These are phyloP conservation scores for Eucalyptus melliodora DNA, from an alignment of 345 rosid genomes.

Conservation along the genomic window DNA sequence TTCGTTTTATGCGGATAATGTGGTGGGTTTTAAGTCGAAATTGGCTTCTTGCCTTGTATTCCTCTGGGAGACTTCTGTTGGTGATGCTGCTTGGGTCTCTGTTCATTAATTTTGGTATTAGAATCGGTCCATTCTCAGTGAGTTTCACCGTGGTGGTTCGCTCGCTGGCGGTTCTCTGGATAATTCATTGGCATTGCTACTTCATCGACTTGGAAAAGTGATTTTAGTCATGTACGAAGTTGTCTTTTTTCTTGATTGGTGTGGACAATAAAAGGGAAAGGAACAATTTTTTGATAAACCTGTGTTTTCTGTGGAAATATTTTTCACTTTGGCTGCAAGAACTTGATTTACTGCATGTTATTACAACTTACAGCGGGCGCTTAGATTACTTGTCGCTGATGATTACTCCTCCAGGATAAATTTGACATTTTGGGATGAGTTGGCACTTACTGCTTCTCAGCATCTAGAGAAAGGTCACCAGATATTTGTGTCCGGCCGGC, in stretches of 20 bases:
- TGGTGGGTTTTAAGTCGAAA: not conserved
- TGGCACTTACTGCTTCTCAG: constrained; percentile 37
- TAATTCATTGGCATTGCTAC: not conserved
- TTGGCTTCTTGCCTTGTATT: not conserved
- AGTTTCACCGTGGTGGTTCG: not conserved
- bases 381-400: not conserved
- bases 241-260: not conserved
- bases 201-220: not conserved
- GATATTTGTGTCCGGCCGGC: constrained; percentile 48
- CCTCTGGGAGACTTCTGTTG: not conserved
- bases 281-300: not conserved
- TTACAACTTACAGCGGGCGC: not conserved
- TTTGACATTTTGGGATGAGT: constrained; percentile 60
- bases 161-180: not conserved
- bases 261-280: not conserved
- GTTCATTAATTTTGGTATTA: not conserved
- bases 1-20: not conserved
- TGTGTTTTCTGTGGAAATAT: not conserved
- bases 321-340: not conserved
- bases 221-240: not conserved
- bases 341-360: not conserved
- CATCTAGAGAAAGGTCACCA: constrained; percentile 53
- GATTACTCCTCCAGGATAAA: constrained; percentile 24
- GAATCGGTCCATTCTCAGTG: not conserved
- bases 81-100: not conserved